phyloP scores from a whole-genome alignment of 108 stramenopile species.

The Pseudonitzschia delicatissima region DNA sequence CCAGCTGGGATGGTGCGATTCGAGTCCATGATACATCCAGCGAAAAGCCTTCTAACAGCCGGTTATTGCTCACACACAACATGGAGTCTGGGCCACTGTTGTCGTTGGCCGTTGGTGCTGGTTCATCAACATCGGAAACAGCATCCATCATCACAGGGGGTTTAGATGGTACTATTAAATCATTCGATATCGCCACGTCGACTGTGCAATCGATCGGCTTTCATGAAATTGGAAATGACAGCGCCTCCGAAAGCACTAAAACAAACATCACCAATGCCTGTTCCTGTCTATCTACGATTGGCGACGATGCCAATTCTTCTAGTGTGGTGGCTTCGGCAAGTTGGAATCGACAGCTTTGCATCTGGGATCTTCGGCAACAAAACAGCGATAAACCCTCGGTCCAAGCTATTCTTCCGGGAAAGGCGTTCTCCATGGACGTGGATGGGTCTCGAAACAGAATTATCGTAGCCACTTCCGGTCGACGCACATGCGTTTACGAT shows the following conservation, averaged over 20 bases:
- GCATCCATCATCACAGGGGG: constrained; percentile 55
- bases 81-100: constrained; percentile 78
- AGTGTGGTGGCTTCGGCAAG: constrained; percentile 63
- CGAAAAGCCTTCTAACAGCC: constrained; percentile 8
- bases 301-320: not conserved
- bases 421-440: constrained; percentile 81
- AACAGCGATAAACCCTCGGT: constrained; percentile 1
- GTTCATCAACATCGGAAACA: not conserved
- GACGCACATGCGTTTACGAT: constrained; percentile 59
- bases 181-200: constrained; percentile 13
- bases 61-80: constrained; percentile 28
- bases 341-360: constrained; percentile 60
- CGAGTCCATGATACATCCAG: constrained; percentile 57
- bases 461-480: constrained; percentile 68
- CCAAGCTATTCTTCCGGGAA: constrained; percentile 59
- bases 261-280: constrained; percentile 16
- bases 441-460: constrained; percentile 34
- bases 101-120: constrained; percentile 38
- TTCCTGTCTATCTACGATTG: constrained; percentile 23
- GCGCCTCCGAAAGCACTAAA: not conserved
- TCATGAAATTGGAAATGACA: not conserved
- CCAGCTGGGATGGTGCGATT: constrained; percentile 78
- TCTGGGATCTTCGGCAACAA: constrained; percentile 65
- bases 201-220: constrained; percentile 2
- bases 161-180: constrained; percentile 52